Evolutionary conservation across 1,284 basidiomycete genomes (phyloP).

Genomic region (Trametes versicolor): DNA sequence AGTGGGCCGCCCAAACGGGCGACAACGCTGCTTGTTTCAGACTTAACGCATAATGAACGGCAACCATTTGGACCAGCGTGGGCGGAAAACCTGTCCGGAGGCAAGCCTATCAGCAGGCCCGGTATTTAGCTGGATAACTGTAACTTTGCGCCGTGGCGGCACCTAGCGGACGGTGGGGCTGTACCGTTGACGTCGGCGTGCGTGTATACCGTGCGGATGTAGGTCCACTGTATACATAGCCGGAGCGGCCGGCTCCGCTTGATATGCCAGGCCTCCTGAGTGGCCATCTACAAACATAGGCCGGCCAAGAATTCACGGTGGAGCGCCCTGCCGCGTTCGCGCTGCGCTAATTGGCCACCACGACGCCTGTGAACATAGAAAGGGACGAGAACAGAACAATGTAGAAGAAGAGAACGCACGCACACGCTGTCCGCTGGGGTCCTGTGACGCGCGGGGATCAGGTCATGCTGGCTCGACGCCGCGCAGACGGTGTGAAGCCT

Average conservation of each 20-base stretch:
- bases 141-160: slow-evolving; percentile 3
- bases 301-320: background rate
- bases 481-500: background rate
- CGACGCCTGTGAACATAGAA: background rate
- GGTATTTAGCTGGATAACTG: background rate
- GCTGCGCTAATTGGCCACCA: background rate
- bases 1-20: background rate
- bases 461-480: slow-evolving; percentile 10
- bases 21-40: slow-evolving; percentile 12
- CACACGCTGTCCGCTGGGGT: background rate
- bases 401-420: background rate
- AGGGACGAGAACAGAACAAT: background rate
- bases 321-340: background rate
- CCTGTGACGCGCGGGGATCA: slow-evolving; percentile 7
- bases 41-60: slow-evolving; percentile 13
- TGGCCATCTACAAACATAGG: background rate
- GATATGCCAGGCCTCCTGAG: slow-evolving; percentile 2
- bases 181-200: background rate
- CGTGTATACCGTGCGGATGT: background rate
- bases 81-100: background rate
- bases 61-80: background rate
- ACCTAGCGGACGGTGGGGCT: background rate
- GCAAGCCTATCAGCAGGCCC: slow-evolving; percentile 7
- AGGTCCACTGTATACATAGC: background rate
- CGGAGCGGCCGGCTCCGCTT: background rate